Evolutionary conservation across 2,329 filamentous ascomycete species (phyloP), one percentile per base, ranked within the genome.

Genomic region (Exophiala dermatitidis): DNA sequence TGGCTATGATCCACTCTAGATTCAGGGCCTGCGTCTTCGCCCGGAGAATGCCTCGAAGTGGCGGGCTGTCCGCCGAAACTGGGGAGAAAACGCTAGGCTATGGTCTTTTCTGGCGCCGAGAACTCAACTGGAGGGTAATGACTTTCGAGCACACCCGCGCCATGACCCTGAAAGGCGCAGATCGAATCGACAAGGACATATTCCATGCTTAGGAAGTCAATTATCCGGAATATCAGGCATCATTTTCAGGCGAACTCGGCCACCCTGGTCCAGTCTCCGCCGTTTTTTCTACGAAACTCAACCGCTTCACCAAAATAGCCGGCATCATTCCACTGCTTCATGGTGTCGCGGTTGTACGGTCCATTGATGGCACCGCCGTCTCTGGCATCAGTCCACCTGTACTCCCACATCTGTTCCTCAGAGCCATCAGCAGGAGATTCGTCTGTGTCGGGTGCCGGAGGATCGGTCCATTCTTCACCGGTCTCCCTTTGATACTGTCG

Each of bases 251-350:
- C 69, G 69, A 84, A 84, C 47, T 67, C 67, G 37, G 71, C 74
- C 10, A 73, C 67, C 48, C 70, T 69, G 53, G 65, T 76, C 83
- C 83, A 86, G 7, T 69, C 68, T 26, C 70, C 74, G 28, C 78
- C 77, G 43, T 77, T 74, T 4, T 72, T 78, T 56, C 71, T 74
- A 59, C 83, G 78, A 63, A 91, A 90, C 67, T 90, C 91, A 28
- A 95, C 89, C 0, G 88, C 88, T 59, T 93, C 85, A 8, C 84
- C 86, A 70, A 98, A 98, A 68, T 97, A 97, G 2, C 93, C 93
- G 28, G 89, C 89, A 58, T 88, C 83, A 62, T 86, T 83, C 93
- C 93, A 98, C 2, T 88, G 86, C 63, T 83, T 81, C 93, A 98
- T 97, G 36, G 85, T 91, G 3, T 77, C 69, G 5, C 79, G 81